Percentiles rank a stretch among this genome's conserved stretches.
Conservation (phyloP, 495 filamentous ascomycete genomes). For the Talaromyces ruber region DNA sequence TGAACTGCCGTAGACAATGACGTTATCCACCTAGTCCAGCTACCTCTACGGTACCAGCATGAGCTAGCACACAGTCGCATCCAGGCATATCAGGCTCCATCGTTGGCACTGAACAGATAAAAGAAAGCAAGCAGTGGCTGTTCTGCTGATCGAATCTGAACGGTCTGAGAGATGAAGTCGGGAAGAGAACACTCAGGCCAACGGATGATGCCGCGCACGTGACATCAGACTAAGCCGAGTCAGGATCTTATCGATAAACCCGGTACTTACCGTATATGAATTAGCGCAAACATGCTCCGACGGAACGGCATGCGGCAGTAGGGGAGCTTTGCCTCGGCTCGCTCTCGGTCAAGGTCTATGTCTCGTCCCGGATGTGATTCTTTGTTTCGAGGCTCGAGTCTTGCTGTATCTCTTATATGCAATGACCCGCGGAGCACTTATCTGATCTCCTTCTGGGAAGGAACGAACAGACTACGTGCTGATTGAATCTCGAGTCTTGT, state of each 20-base stretch:
- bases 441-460: not conserved
- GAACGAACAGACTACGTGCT: not conserved
- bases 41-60: not conserved
- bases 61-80: not conserved
- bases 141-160: not conserved
- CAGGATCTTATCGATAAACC: not conserved
- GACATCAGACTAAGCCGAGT: too few species aligned
- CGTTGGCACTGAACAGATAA: not conserved
- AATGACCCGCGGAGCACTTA: not conserved
- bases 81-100: not conserved
- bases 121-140: not conserved
- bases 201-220: too few species aligned
- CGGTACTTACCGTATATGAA: not conserved
- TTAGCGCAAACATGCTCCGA: not conserved
- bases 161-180: not conserved
- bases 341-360: not conserved
- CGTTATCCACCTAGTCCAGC: not conserved
- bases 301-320: not conserved
- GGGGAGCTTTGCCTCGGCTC: slow-evolving; percentile 5
- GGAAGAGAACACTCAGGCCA: too few species aligned
- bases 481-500: not conserved
- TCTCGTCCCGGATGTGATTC: not conserved
- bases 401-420: not conserved
- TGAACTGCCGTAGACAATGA: not conserved
- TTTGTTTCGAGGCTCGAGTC: not conserved